Evolutionary conservation across 495 filamentous ascomycete genomes (phyloP), one percentile per base, ranked within the genome.

Genomic region (Tuber microsphaerosporum): DNA sequence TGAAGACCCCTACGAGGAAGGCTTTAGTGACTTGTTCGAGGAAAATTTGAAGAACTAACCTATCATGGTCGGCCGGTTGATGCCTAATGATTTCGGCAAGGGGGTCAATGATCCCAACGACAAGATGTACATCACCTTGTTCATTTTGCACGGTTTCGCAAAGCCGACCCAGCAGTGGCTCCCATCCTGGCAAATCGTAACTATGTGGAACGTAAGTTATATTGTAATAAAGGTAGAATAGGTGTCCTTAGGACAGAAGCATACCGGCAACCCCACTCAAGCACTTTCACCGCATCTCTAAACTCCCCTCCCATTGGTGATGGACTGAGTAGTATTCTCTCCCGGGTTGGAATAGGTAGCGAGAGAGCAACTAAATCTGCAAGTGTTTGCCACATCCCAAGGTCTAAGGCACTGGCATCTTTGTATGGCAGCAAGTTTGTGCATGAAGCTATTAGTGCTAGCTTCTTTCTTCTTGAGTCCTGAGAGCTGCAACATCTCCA

Each of bases 21-120:
- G 26, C 2, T 34, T 65, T 65, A 65, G 56, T 34, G 34, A 34
- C 12, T 65, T 34, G 56, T 65, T 65, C 26, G 26, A 34, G 56
- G 26, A 19, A 14, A 65, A 65, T 34, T 0, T 19, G 43, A 48
- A 19, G 34, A 72, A 73, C 79, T 48, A 75, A 75, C 75, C 72
- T 75, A 9, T 51, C 73, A 20, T 34, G 65, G 26, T 77, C 72
- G 43, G 71, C 73, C 16, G 68, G 73, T 26, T 79, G 81, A 61
- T 82, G 71, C 45, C 77, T 70, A 1, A 90, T 51, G 5, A 78
- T 81, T 70, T 89, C 89, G 7, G 92, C 88, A 34, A 97, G 82
- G 16, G 92, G 93, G 74, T 94, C 93, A 42, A 93, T 85, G 19
- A 92, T 86, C 42, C 88, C 86, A 31, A 89, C 85, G 4, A 89